Evolutionary conservation across 331 rosid species (phyloP).

Genomic region (Rosa hybrid): DNA sequence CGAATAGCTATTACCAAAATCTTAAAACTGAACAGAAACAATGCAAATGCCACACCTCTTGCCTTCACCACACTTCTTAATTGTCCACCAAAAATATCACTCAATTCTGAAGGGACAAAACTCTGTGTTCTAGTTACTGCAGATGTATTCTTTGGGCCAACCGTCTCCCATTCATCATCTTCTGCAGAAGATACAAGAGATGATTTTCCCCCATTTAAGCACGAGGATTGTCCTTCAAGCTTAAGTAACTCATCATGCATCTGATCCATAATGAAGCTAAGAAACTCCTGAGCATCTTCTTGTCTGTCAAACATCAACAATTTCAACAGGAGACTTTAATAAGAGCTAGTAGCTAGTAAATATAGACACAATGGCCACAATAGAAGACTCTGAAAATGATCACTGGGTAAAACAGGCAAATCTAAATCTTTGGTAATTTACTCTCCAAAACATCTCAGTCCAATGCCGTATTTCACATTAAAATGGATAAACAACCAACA

Average conservation of each 20-base stretch:
- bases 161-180: conserved; percentile 98
- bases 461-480: neutral
- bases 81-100: conserved; percentile 86
- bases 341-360: neutral
- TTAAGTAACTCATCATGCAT: conserved; percentile 90
- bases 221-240: conserved; percentile 63
- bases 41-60: conserved; percentile 46
- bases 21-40: neutral
- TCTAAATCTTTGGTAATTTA: neutral
- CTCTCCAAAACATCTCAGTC: neutral
- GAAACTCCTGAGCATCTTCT: conserved; percentile 98
- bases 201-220: conserved; percentile 50
- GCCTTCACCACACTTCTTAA: conserved; percentile 83
- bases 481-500: neutral
- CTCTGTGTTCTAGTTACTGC: conserved; percentile 96
- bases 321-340: conserved; percentile 1
- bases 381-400: neutral
- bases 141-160: conserved; percentile 91
- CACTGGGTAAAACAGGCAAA: neutral
- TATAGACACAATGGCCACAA: neutral
- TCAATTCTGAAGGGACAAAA: conserved; percentile 76
- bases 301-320: conserved; percentile 52
- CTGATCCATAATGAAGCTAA: conserved; percentile 88
- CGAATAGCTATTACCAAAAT: neutral
- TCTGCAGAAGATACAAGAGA: conserved; percentile 79